A percentile compares a stretch with the other conserved stretches of the same genome.
These are phyloP conservation scores for Limnanthes douglasii DNA, from an alignment of 345 rosid species.

Conservation along the genomic window DNA sequence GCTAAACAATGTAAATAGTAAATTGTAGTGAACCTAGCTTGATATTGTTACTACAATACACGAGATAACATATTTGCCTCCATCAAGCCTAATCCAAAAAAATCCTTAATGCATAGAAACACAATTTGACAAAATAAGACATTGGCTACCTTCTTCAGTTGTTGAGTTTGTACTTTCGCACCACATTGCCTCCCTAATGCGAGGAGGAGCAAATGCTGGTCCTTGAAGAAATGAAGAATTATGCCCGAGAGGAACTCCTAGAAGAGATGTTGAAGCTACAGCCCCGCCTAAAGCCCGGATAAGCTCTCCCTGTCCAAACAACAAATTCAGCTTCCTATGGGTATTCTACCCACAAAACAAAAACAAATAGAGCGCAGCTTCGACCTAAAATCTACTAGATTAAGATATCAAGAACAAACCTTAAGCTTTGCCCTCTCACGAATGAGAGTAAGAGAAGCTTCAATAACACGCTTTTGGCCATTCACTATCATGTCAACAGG, in stretches of 20 bases:
- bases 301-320: conserved; percentile 54
- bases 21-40: too few relatives aligned
- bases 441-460: conserved; percentile 93
- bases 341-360: not conserved
- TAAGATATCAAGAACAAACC: conserved; percentile 16
- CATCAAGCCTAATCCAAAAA: too few relatives aligned
- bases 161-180: conserved; percentile 94
- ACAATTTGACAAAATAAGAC: not conserved
- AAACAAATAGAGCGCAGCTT: too few relatives aligned
- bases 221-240: conserved; percentile 99
- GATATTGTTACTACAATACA: too few relatives aligned
- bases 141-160: conserved; percentile 70
- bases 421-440: conserved; percentile 95
- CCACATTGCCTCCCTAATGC: conserved; percentile 98
- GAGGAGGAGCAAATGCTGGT: conserved; percentile 96
- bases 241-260: conserved; percentile 94
- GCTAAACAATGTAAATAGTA: too few relatives aligned
- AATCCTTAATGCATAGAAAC: not conserved
- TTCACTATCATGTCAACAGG: conserved; percentile 46
- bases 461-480: conserved; percentile 86
- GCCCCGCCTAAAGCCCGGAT: conserved; percentile 81
- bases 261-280: conserved; percentile 53
- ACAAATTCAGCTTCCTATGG: not conserved
- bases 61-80: too few relatives aligned
- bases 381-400: too few relatives aligned